Conservation (phyloP, 2,329 filamentous ascomycete species). For the Beauveria pseudobassiana region DNA sequence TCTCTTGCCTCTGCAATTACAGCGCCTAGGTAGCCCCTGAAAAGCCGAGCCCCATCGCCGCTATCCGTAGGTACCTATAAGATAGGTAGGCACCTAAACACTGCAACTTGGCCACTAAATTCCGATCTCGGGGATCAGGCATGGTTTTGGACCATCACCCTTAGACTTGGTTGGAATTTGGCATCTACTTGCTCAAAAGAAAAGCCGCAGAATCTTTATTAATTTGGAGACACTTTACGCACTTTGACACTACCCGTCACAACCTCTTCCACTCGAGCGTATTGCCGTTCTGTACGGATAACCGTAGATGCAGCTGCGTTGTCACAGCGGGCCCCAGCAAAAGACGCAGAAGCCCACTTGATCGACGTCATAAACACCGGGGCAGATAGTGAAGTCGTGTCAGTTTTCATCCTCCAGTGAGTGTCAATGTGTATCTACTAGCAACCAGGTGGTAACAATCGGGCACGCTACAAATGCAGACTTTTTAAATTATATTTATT, state of each 20-base stretch:
- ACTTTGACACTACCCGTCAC: too few relatives aligned
- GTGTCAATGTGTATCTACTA: too few relatives aligned
- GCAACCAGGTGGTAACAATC: too few relatives aligned
- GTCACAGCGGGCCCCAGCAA: neutral
- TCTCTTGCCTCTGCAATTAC: neutral
- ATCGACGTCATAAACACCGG: conserved; percentile 8
- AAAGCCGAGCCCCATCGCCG: too few relatives aligned
- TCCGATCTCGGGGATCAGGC: too few relatives aligned
- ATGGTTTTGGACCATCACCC: neutral
- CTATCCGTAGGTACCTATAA: too few relatives aligned
- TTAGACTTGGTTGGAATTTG: neutral
- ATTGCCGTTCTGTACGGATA: neutral
- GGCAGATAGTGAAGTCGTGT: conserved; percentile 1
- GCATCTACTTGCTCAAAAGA: too few relatives aligned
- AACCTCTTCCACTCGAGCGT: neutral
- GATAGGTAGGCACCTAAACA: too few relatives aligned
- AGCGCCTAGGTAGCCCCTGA: neutral
- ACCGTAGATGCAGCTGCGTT: neutral
- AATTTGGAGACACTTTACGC: neutral
- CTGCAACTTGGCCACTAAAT: neutral
- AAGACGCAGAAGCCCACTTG: neutral
- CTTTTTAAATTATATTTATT: neutral
- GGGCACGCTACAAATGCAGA: neutral
- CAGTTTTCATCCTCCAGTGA: neutral
- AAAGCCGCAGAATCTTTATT: neutral